Evolutionary conservation across 352 stramenopile species (phyloP).

Genomic region (Globisporangium emineosum): DNA sequence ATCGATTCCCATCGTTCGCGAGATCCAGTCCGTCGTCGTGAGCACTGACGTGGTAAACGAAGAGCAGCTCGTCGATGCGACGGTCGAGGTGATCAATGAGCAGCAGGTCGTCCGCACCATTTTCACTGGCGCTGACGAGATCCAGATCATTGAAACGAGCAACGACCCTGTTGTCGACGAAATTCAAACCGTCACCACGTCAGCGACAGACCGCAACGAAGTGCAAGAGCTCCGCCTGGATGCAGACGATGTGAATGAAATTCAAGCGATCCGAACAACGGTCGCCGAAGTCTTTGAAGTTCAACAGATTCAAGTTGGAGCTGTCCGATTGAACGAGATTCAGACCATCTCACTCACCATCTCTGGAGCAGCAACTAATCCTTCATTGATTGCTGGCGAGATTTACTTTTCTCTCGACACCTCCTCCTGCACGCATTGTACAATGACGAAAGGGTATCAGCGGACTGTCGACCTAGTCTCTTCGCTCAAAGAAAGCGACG

Average conservation of each 20-base stretch:
- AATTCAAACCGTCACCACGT: constrained; percentile 90
- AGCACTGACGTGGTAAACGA: constrained; percentile 86
- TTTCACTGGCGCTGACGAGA: constrained; percentile 83
- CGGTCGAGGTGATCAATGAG: constrained; percentile 95
- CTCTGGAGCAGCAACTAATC: constrained; percentile 49
- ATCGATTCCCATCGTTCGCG: constrained; percentile 85
- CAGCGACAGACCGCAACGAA: constrained; percentile 90
- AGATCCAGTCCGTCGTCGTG: constrained; percentile 88
- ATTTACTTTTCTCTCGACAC: constrained; percentile 65
- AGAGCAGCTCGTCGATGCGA: constrained; percentile 92
- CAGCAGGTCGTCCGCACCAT: constrained; percentile 91
- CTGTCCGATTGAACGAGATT: constrained; percentile 63
- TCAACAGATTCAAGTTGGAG: constrained; percentile 83
- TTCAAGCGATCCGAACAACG: constrained; percentile 87
- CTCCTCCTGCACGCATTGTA: constrained; percentile 67
- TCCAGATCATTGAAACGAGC: constrained; percentile 83
- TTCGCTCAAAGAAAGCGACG: constrained; percentile 26
- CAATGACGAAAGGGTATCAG: constrained; percentile 47
- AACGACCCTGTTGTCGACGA: constrained; percentile 81
- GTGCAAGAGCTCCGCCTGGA: constrained; percentile 83
- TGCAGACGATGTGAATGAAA: constrained; percentile 89
- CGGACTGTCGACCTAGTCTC: constrained; percentile 39
- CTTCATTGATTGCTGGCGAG: constrained; percentile 40
- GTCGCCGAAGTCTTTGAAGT: constrained; percentile 79
- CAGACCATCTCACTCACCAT: constrained; percentile 84